Conservation (phyloP, 2,329 filamentous ascomycete genomes). For the Hypoxylon sp. region DNA sequence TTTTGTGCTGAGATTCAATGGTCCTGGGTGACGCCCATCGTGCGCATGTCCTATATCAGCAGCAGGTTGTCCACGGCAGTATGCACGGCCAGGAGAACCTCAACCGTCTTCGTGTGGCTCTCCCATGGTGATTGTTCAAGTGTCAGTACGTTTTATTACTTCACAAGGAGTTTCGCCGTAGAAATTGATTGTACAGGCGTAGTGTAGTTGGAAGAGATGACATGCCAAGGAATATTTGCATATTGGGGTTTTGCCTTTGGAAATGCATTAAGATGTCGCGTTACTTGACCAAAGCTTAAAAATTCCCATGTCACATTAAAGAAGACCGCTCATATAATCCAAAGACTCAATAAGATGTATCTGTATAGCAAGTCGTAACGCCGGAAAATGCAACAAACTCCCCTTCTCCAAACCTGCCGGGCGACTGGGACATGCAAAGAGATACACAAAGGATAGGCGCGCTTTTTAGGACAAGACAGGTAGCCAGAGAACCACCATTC, state of each 20-base stretch:
- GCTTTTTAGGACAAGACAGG: conserved; percentile 24
- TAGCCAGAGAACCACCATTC: conserved; percentile 40
- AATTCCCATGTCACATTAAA: background rate
- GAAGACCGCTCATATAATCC: conserved; percentile 12
- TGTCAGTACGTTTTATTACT: no score
- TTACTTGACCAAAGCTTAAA: no score
- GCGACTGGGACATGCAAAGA: conserved; percentile 26
- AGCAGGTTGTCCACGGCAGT: no score
- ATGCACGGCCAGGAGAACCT: no score
- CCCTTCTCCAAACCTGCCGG: conserved; percentile 37
- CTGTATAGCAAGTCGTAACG: conserved; percentile 30
- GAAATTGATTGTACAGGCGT: no score
- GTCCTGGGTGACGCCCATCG: no score
- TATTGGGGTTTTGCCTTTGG: background rate
- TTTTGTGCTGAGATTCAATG: no score
- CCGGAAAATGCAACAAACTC: conserved; percentile 40
- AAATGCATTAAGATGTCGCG: background rate
- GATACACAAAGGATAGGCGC: conserved; percentile 37
- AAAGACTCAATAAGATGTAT: conserved; percentile 34
- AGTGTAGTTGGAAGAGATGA: background rate
- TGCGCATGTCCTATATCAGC: no score
- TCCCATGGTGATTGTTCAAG: no score
- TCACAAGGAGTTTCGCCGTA: no score
- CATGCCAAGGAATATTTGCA: background rate
- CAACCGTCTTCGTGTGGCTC: no score